Evolutionary conservation across 768 basidiomycete genomes (phyloP).

Genomic region (Lactarius pseudohatsudake): DNA sequence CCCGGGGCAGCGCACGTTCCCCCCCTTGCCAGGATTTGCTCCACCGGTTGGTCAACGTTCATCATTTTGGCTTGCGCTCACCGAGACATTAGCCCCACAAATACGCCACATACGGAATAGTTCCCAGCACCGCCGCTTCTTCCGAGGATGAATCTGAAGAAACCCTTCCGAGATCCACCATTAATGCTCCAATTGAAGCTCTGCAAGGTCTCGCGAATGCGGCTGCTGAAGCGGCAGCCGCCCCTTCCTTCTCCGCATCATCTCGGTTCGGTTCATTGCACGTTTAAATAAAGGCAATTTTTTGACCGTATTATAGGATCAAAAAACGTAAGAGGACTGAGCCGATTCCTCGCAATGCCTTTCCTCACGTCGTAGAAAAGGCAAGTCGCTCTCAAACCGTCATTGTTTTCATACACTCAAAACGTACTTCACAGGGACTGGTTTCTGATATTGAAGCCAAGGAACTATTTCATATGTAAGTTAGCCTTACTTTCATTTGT

Average conservation of each 20-base stretch:
- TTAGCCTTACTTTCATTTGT: constrained; percentile 21
- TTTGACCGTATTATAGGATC: constrained; percentile 44
- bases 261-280: constrained; percentile 47
- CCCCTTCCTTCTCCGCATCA: constrained; percentile 61
- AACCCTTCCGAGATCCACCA: constrained; percentile 74
- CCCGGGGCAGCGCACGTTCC: constrained; percentile 51
- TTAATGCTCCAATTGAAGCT: constrained; percentile 93
- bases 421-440: constrained; percentile 56
- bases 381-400: constrained; percentile 36
- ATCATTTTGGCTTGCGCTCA: constrained; percentile 23
- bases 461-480: constrained; percentile 88
- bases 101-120: constrained; percentile 88
- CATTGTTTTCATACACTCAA: not conserved
- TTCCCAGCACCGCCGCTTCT: constrained; percentile 78
- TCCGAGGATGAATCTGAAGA: constrained; percentile 93
- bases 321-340: constrained; percentile 86
- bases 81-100: constrained; percentile 67
- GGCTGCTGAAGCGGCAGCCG: constrained; percentile 89
- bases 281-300: not conserved
- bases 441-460: constrained; percentile 84
- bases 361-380: constrained; percentile 89
- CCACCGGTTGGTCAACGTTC: constrained; percentile 62
- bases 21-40: constrained; percentile 88
- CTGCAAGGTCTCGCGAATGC: constrained; percentile 93
- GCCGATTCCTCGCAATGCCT: constrained; percentile 80